phyloP scores from a whole-genome alignment of 768 basidiomycete species.

The Lentinula sp. region DNA sequence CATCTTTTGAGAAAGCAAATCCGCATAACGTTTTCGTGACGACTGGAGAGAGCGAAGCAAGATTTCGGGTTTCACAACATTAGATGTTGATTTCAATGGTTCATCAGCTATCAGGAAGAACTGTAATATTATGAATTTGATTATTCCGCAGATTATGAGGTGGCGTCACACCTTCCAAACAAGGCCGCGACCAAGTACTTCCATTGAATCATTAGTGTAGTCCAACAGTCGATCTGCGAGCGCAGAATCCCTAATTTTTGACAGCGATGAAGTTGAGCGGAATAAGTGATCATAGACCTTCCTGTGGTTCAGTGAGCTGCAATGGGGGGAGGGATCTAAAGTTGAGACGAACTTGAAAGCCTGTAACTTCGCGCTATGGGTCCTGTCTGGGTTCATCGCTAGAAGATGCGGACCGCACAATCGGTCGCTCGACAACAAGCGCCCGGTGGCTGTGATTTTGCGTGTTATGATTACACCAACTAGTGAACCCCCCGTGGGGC shows the following conservation, averaged over 20 bases:
- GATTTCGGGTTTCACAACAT: slow-evolving; percentile 24
- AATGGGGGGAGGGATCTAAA: neutral
- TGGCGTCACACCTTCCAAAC: slow-evolving; percentile 68
- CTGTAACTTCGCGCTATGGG: neutral
- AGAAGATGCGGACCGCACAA: neutral
- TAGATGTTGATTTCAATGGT: slow-evolving; percentile 50
- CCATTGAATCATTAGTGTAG: slow-evolving; percentile 31
- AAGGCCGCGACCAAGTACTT: slow-evolving; percentile 70
- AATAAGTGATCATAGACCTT: slow-evolving; percentile 32
- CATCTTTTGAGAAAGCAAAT: slow-evolving; percentile 61
- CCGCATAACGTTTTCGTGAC: slow-evolving; percentile 51
- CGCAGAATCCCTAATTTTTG: slow-evolving; percentile 63
- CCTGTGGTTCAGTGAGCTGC: neutral
- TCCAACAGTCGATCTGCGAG: slow-evolving; percentile 55
- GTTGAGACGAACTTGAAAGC: neutral
- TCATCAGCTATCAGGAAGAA: slow-evolving; percentile 63
- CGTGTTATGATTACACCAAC: no score
- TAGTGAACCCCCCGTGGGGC: no score
- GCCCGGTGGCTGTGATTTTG: no score
- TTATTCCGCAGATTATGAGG: neutral
- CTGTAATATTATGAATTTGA: slow-evolving; percentile 31
- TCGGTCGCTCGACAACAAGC: no score
- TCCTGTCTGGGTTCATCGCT: neutral
- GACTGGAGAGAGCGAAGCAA: slow-evolving; percentile 38
- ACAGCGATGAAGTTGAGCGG: slow-evolving; percentile 44